A percentile compares a stretch with the other conserved stretches of the same genome.
Evolutionary conservation across 1,284 basidiomycete genomes (phyloP).

Genomic region (Apiotrichum mycotoxinovorans): DNA sequence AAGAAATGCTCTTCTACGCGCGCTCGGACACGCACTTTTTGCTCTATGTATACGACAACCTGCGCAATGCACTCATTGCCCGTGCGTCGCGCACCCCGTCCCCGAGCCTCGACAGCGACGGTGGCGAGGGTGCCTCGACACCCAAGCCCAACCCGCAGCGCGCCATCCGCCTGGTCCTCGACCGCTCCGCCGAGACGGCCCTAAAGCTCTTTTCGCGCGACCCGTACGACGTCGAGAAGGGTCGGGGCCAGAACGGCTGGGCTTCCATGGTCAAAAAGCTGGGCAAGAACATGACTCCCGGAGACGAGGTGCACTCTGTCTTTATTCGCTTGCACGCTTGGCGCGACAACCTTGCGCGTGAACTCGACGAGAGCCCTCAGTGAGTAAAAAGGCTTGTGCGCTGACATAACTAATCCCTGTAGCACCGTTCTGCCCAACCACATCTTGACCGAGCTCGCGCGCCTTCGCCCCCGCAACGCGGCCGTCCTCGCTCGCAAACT

Average conservation of each 20-base stretch:
- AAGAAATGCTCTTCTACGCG: slow-evolving; percentile 88
- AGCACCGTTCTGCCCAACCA: slow-evolving; percentile 64
- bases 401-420: slow-evolving; percentile 1
- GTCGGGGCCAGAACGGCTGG: slow-evolving; percentile 70
- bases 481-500: slow-evolving; percentile 48
- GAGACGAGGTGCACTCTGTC: slow-evolving; percentile 59
- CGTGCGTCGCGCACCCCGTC: slow-evolving; percentile 39
- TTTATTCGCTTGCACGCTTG: slow-evolving; percentile 75
- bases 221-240: slow-evolving; percentile 63
- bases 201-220: slow-evolving; percentile 65
- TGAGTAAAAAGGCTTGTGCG: slow-evolving; percentile 49
- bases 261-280: slow-evolving; percentile 70
- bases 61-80: slow-evolving; percentile 79
- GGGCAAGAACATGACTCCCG: slow-evolving; percentile 58
- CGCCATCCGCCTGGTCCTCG: slow-evolving; percentile 56
- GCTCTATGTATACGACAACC: slow-evolving; percentile 84
- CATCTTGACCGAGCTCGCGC: slow-evolving; percentile 65
- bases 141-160: slow-evolving; percentile 32
- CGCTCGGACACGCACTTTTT: slow-evolving; percentile 95
- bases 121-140: slow-evolving; percentile 7
- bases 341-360: slow-evolving; percentile 75
- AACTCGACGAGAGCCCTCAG: slow-evolving; percentile 82
- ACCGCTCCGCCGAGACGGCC: slow-evolving; percentile 68
- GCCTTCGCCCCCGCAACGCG: slow-evolving; percentile 58
- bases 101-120: slow-evolving; percentile 16